Conservation (phyloP, 2,329 filamentous ascomycete species). For the Aspergillus cejpii region DNA sequence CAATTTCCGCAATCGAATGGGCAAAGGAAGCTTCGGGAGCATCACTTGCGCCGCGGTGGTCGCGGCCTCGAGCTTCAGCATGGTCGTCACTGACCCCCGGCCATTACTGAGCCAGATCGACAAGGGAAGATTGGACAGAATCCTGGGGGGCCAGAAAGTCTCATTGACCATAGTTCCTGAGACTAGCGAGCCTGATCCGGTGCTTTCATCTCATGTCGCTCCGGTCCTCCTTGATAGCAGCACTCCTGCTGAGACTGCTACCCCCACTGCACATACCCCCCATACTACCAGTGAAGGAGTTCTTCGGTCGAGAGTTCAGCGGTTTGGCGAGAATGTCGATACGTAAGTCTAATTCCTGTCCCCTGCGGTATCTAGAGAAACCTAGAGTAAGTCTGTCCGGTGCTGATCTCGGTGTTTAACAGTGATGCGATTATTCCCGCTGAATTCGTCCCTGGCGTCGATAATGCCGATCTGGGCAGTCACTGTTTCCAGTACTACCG, state of each 20-base stretch:
- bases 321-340: conserved; percentile 8
- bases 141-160: neutral
- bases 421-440: conserved; percentile 9
- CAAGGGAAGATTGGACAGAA: no score
- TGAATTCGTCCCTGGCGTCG: conserved; percentile 8
- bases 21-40: conserved; percentile 39
- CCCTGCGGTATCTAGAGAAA: no score
- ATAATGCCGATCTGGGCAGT: conserved; percentile 8
- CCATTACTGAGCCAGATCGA: conserved; percentile 25
- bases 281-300: neutral
- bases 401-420: neutral
- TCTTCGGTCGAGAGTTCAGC: conserved; percentile 5
- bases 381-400: no score
- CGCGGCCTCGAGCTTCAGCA: conserved; percentile 41
- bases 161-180: neutral
- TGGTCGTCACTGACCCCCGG: conserved; percentile 38
- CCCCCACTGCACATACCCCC: no score
- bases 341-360: no score
- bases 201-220: conserved; percentile 32
- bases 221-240: neutral
- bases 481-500: conserved; percentile 30
- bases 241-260: no score
- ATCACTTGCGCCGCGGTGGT: conserved; percentile 42
- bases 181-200: conserved; percentile 23
- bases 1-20: conserved; percentile 44